Percentiles rank a stretch among this genome's conserved stretches.
Conservation (phyloP, 2,329 filamentous ascomycete species). For the Claviceps cyperi region DNA sequence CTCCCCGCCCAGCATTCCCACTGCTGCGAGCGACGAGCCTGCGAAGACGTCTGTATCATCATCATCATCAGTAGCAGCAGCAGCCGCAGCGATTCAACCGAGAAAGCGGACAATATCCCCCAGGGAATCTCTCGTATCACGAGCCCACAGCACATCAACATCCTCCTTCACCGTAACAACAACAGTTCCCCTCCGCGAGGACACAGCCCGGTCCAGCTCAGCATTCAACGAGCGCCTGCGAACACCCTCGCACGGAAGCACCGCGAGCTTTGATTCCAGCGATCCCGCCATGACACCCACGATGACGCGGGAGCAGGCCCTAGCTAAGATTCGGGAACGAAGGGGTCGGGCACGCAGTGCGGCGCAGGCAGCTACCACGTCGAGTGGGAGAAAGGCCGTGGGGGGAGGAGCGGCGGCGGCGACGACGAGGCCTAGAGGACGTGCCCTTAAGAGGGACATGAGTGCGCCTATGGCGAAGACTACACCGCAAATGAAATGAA, state of each 20-base stretch:
- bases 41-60: background rate
- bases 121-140: slow-evolving; percentile 14
- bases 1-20: slow-evolving; percentile 26
- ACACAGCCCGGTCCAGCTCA: slow-evolving; percentile 22
- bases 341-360: slow-evolving; percentile 57
- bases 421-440: slow-evolving; percentile 25
- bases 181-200: slow-evolving; percentile 37
- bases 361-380: slow-evolving; percentile 45
- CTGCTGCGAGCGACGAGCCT: slow-evolving; percentile 8
- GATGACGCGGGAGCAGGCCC: slow-evolving; percentile 58
- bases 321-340: slow-evolving; percentile 60
- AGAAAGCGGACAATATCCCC: slow-evolving; percentile 7
- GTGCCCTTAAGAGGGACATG: slow-evolving; percentile 27
- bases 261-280: slow-evolving; percentile 33
- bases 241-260: slow-evolving; percentile 27
- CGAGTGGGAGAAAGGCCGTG: slow-evolving; percentile 43
- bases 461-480: slow-evolving; percentile 28
- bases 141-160: slow-evolving; percentile 30
- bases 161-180: slow-evolving; percentile 34
- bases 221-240: slow-evolving; percentile 30
- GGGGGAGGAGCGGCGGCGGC: slow-evolving; percentile 48
- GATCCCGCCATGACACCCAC: slow-evolving; percentile 49
- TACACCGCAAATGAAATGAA: slow-evolving; percentile 4
- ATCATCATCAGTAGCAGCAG: background rate
- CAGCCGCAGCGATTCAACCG: background rate